These are phyloP conservation scores for Luzula sylvatica DNA, from an alignment of 176 grass and related monocot species.

Conservation along the genomic window DNA sequence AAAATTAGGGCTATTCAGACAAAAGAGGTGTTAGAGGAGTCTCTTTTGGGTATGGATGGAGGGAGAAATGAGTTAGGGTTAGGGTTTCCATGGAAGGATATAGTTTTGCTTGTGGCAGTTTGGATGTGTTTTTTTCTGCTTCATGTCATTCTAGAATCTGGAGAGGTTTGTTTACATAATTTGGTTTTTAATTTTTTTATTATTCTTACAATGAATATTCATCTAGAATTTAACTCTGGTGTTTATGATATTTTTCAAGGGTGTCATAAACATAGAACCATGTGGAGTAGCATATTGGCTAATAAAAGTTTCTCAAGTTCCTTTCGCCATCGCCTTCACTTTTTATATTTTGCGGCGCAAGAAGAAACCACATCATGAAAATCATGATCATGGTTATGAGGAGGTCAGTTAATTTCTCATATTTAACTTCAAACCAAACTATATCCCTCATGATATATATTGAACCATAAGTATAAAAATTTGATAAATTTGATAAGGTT, in stretches of 20 bases:
- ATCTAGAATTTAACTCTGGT: background rate
- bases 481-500: background rate
- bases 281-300: conserved; percentile 63
- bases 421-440: no score
- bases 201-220: background rate
- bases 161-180: conserved; percentile 33
- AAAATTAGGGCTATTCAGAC: background rate
- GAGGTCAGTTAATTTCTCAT: conserved; percentile 9
- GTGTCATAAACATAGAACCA: conserved; percentile 29
- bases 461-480: no score
- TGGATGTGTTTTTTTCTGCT: conserved; percentile 67
- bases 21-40: conserved; percentile 3
- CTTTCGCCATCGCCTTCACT: conserved; percentile 48
- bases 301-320: conserved; percentile 38
- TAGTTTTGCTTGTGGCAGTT: conserved; percentile 27
- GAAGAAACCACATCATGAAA: conserved; percentile 15
- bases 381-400: conserved; percentile 20
- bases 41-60: conserved; percentile 23
- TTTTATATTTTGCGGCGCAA: conserved; percentile 40
- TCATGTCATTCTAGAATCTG: conserved; percentile 51
- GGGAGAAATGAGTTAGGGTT: conserved; percentile 18
- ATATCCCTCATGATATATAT: background rate
- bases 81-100: conserved; percentile 43
- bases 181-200: no score
- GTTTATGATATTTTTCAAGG: conserved; percentile 25